A percentile compares a stretch with the other conserved stretches of the same genome.
These are phyloP conservation scores for Adiantum capillusveneris DNA, from an alignment of 75 land plant genomes.

Conservation along the genomic window DNA sequence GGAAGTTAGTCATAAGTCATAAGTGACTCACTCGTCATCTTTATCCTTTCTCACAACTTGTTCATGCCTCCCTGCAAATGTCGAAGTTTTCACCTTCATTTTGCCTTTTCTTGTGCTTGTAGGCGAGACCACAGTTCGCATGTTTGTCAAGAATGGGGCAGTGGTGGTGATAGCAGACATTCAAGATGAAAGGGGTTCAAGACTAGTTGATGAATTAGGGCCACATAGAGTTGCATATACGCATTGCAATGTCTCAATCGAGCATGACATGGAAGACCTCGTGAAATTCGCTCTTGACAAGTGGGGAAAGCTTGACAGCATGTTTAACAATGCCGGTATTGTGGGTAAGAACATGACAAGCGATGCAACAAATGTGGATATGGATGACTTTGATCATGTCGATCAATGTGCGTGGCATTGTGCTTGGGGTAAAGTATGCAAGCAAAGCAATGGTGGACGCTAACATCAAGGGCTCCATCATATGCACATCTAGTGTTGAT, in stretches of 20 bases:
- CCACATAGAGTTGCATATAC: slow-evolving; percentile 15
- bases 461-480: slow-evolving; percentile 25
- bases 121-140: slow-evolving; percentile 15
- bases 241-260: slow-evolving; percentile 66
- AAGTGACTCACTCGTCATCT: no score
- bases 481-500: slow-evolving; percentile 52
- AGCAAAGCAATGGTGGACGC: slow-evolving; percentile 33
- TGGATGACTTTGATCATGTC: slow-evolving; percentile 25
- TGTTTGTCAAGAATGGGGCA: slow-evolving; percentile 31
- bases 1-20: no score
- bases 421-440: slow-evolving; percentile 34
- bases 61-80: no score
- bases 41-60: no score
- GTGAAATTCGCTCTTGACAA: slow-evolving; percentile 42
- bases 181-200: slow-evolving; percentile 30
- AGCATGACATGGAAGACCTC: slow-evolving; percentile 46
- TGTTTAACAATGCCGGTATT: slow-evolving; percentile 77
- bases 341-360: slow-evolving; percentile 23
- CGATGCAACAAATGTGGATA: slow-evolving; percentile 14
- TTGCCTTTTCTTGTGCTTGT: no score
- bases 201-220: slow-evolving; percentile 20
- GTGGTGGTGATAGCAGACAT: slow-evolving; percentile 35
- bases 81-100: no score
- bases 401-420: slow-evolving; percentile 27
- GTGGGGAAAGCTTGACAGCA: slow-evolving; percentile 63